Conservation (phyloP, 202 grass and related monocot genomes). For the Eragrostis tef region DNA sequence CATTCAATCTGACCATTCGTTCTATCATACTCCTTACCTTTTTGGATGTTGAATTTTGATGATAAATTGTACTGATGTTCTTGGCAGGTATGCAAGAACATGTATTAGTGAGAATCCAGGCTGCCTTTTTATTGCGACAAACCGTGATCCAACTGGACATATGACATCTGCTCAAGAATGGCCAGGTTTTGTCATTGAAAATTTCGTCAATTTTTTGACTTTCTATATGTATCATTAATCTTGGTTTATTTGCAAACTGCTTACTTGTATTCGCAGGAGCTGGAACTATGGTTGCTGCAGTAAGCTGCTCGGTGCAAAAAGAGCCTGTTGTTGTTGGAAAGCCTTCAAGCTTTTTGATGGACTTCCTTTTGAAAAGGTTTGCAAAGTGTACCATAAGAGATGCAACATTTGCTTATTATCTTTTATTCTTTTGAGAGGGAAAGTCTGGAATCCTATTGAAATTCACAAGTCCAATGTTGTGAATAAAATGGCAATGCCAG, state of each 20-base stretch:
- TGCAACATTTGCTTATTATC: slow-evolving; percentile 5
- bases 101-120: slow-evolving; percentile 92
- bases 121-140: slow-evolving; percentile 96
- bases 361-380: slow-evolving; percentile 90
- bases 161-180: slow-evolving; percentile 87
- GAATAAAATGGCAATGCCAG: not conserved
- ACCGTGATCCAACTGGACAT: slow-evolving; percentile 86
- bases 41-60: slow-evolving; percentile 23
- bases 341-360: slow-evolving; percentile 92
- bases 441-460: slow-evolving; percentile 5
- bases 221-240: slow-evolving; percentile 20
- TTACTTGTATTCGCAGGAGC: slow-evolving; percentile 60
- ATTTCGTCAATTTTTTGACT: not conserved
- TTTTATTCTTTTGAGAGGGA: slow-evolving; percentile 11
- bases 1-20: not conserved
- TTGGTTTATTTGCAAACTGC: slow-evolving; percentile 32
- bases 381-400: slow-evolving; percentile 28
- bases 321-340: slow-evolving; percentile 95
- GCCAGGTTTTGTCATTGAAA: slow-evolving; percentile 64
- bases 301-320: slow-evolving; percentile 82
- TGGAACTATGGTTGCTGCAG: slow-evolving; percentile 94
- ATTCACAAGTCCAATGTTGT: not conserved
- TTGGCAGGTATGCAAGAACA: slow-evolving; percentile 81
- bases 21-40: not conserved
- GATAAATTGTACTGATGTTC: slow-evolving; percentile 21